Evolutionary conservation across 495 filamentous ascomycete species (phyloP), one percentile per base, ranked within the genome.

Genomic region (Xylaria nigripes): DNA sequence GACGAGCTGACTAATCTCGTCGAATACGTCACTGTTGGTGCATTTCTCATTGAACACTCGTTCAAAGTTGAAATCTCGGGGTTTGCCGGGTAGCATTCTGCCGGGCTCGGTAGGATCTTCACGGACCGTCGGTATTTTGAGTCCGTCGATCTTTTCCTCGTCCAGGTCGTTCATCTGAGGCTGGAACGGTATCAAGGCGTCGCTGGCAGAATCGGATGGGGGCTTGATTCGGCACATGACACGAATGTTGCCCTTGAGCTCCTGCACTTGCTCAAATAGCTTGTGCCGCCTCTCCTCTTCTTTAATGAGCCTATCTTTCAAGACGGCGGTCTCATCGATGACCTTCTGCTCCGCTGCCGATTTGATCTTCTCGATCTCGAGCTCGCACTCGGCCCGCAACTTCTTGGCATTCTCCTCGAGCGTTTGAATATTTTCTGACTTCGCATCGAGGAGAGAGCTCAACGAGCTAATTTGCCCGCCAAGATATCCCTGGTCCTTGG

Each of bases 191-290:
- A 66, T 64, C 0, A 66, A 43, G 34, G 57, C 48, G 49, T 62
- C 58, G 67, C 62, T 47, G 3, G 30, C 55, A 8, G 59, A 54
- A 48, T 69, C 65, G 3, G 93, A 74, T 0, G 86, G 75, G 2
- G 94, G 93, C n/a, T 94, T 87, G 27, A 96, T 91, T 62, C 93
- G 84, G 67, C 91, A 96, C 78, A 97, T 97, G 36, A 99, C 93
- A 9, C 93, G 87, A 59, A 99, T 99, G 60, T 99, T 99, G 51
- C 93, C 93, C 69, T 96, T 96, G n/a, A 99, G 78, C 60, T 99
- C 94, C 66, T 97, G 91, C 32, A 97, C 90, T 67, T 95, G 91
- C 66, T 97, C 96, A 73, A 96, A 95, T 9, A 99, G 81, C 61
- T 93, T 91, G 34, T 94, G 83, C 24, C 93, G 81, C 21, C 95